Evolutionary conservation across 176 grass and related monocot genomes (phyloP).

Genomic region (Oryza longistaminata): DNA sequence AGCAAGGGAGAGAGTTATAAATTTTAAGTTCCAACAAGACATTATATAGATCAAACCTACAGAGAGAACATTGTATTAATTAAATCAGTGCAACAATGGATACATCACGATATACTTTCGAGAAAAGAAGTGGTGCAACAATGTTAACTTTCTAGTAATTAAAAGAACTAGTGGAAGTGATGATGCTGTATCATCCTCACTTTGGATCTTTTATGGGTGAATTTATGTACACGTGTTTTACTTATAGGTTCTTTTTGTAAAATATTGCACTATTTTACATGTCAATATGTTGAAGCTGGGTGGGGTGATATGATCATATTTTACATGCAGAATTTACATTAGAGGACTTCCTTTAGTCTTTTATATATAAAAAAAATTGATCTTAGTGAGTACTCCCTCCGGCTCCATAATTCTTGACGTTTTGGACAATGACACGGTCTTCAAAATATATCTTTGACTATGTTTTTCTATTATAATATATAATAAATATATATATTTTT

Average conservation of each 20-base stretch:
- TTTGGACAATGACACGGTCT: too few relatives aligned
- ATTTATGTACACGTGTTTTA: background rate
- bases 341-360: background rate
- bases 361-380: background rate
- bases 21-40: slow-evolving; percentile 9
- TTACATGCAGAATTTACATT: background rate
- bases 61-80: background rate
- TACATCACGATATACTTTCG: background rate
- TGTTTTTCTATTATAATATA: too few relatives aligned
- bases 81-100: background rate
- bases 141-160: background rate
- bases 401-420: too few relatives aligned
- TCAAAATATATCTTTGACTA: too few relatives aligned
- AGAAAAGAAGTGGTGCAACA: background rate
- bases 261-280: background rate
- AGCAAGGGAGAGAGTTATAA: background rate
- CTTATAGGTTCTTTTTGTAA: background rate
- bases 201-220: background rate
- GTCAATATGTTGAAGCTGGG: background rate
- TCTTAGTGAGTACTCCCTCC: background rate
- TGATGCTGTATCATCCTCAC: background rate
- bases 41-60: background rate
- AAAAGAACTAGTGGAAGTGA: background rate
- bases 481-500: too few relatives aligned
- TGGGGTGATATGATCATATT: background rate